These are phyloP conservation scores for Psilocybe cubensis DNA, from an alignment of 768 basidiomycete genomes.

Conservation along the genomic window DNA sequence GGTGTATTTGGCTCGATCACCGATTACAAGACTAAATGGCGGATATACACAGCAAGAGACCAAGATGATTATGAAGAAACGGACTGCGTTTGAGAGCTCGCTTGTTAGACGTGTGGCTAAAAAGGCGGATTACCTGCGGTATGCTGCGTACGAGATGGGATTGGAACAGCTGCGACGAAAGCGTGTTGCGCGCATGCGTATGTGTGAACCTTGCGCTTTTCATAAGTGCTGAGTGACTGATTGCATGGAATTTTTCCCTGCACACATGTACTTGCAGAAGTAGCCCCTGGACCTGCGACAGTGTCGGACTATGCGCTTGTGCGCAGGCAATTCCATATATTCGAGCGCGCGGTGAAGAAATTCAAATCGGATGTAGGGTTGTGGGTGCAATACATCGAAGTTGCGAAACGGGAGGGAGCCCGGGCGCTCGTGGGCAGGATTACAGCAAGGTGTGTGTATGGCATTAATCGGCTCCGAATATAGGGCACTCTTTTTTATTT, in stretches of 20 bases:
- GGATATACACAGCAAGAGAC: slow-evolving; percentile 62
- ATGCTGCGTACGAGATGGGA: slow-evolving; percentile 90
- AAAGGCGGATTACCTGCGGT: slow-evolving; percentile 88
- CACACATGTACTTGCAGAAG: slow-evolving; percentile 30
- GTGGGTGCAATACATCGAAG: slow-evolving; percentile 88
- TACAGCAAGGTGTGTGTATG: slow-evolving; percentile 66
- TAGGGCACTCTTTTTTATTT: neutral
- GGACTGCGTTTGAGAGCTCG: slow-evolving; percentile 82
- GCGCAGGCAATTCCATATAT: slow-evolving; percentile 84
- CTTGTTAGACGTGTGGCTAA: slow-evolving; percentile 83
- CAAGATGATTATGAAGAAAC: slow-evolving; percentile 81
- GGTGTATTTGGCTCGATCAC: neutral
- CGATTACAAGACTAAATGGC: slow-evolving; percentile 3
- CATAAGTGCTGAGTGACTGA: neutral
- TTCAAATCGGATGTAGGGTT: slow-evolving; percentile 88
- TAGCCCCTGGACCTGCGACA: slow-evolving; percentile 53
- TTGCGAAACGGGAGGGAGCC: slow-evolving; percentile 82
- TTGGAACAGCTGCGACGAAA: slow-evolving; percentile 82
- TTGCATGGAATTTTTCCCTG: neutral
- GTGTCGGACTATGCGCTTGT: slow-evolving; percentile 87
- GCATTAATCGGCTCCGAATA: neutral
- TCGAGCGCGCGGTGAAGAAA: slow-evolving; percentile 85
- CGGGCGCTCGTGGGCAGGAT: slow-evolving; percentile 80
- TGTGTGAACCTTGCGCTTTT: slow-evolving; percentile 22
- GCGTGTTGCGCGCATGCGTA: slow-evolving; percentile 73